Percentiles rank a stretch among this genome's conserved stretches.
These are phyloP conservation scores for Petrea volubilis DNA, from an alignment of 257 asterid species.

Conservation along the genomic window DNA sequence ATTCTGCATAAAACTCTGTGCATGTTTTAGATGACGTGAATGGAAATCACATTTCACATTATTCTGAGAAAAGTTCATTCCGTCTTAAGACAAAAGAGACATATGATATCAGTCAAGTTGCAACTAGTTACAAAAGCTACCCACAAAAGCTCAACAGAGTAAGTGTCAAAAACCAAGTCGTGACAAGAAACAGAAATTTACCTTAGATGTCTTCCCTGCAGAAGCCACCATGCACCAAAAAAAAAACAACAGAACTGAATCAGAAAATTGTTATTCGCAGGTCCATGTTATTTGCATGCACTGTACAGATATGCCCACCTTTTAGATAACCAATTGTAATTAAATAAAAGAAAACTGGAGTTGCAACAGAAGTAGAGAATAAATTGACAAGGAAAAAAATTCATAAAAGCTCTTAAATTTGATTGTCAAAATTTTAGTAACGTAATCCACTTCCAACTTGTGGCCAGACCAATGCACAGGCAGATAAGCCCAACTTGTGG, in stretches of 20 bases:
- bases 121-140: neutral
- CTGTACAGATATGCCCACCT: neutral
- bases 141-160: too few species aligned
- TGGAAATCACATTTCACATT: neutral
- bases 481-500: neutral
- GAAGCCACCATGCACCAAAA: constrained; percentile 39
- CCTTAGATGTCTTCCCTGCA: constrained; percentile 81
- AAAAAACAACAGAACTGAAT: constrained; percentile 13
- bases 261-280: constrained; percentile 22
- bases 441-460: neutral
- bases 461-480: neutral
- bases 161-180: neutral
- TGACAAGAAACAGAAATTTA: constrained; percentile 24
- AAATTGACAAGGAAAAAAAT: neutral
- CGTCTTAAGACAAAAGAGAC: neutral
- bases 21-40: neutral
- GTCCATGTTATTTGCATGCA: neutral
- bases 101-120: neutral
- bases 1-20: neutral
- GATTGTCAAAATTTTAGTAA: neutral
- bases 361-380: neutral
- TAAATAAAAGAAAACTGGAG: neutral
- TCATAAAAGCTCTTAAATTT: neutral
- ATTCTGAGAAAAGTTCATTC: neutral
- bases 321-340: neutral